Evolutionary conservation across 2,329 filamentous ascomycete genomes (phyloP).

Genomic region (Phyllosticta citrichinensis): DNA sequence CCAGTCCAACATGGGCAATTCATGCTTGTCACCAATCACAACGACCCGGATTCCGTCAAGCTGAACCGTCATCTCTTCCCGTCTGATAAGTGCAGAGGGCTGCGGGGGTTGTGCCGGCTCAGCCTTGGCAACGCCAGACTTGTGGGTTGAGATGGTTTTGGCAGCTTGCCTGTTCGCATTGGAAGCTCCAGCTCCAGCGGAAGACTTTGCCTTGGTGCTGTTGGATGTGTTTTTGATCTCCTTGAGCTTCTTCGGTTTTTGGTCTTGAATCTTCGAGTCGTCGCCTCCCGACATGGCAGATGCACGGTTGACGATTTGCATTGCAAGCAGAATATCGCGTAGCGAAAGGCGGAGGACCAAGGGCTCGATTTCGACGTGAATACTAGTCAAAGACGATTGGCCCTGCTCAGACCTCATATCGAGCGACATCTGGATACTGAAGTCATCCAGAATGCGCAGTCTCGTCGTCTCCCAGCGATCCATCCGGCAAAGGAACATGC

Average conservation of each 20-base stretch:
- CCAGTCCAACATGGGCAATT: conserved; percentile 87
- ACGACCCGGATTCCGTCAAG: conserved; percentile 86
- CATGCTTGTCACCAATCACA: conserved; percentile 89
- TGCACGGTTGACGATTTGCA: conserved; percentile 85
- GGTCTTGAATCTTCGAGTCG: conserved; percentile 36
- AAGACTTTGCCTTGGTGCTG: conserved; percentile 38
- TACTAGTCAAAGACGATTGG: conserved; percentile 57
- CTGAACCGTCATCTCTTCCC: conserved; percentile 75
- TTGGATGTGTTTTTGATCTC: conserved; percentile 37
- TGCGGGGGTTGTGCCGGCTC: conserved; percentile 45
- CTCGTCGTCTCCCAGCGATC: conserved; percentile 88
- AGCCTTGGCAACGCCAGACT: conserved; percentile 42
- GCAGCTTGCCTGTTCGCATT: conserved; percentile 31
- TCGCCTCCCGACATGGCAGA: conserved; percentile 65
- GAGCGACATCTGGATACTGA: conserved; percentile 82
- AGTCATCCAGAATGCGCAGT: conserved; percentile 90
- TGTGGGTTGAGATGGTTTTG: conserved; percentile 35
- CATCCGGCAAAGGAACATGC: conserved; percentile 99
- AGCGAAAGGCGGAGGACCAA: conserved; percentile 83
- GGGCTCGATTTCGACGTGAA: conserved; percentile 82
- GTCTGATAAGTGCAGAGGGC: conserved; percentile 46
- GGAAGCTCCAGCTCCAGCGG: conserved; percentile 34
- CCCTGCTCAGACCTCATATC: conserved; percentile 57
- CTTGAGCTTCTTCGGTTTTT: conserved; percentile 47
- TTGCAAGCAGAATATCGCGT: conserved; percentile 84